Evolutionary conservation across 2,329 filamentous ascomycete genomes (phyloP), one percentile per base, ranked within the genome.

Genomic region (Dendrostoma leiphaemia): DNA sequence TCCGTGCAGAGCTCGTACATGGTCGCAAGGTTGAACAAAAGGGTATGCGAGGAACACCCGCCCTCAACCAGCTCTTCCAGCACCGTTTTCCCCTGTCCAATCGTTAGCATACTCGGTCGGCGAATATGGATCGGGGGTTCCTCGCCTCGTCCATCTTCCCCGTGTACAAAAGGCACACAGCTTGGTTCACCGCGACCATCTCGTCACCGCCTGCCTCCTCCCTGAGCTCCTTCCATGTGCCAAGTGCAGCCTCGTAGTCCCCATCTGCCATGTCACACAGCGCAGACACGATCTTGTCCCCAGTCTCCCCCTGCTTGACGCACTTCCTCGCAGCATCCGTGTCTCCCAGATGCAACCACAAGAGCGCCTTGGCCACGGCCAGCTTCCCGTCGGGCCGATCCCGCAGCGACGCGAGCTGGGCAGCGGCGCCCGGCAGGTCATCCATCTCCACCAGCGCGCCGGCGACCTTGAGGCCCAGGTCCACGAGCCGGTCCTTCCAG

Each of bases 1-100:
- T 97, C 92, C 0, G 89, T 92, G 67, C 89, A 94, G 7, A 97
- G 79, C 71, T 97, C 94, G 67, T 96, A 97, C 63, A 96, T 83
- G 0, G 93, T 97, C 10, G 86, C 85, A 12, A 99, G 71, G 67
- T 97, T 97, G 72, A 97, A 96, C 0, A 95, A 82, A 2, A 96
- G 73, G 1, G 89, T 89, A 59, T 89, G 86, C 54, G 93, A 97
- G 0, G 84, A 82, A 37, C 83, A 75, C 1, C 85, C 82, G 1
- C 75, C 68, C 3, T 83, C 77, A 0, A 91, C 76, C 10, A 95
- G 72, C 0, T 73, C 71, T 63, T 93, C 87, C 3, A 97, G 74
- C 1, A 89, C 71, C 12, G 76, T 70, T 13, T 83, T 83, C 1
- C 90, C 88, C 79, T 90, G 56, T 3, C 35, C 45, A 38, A 38